Percentiles rank a stretch among this genome's conserved stretches.
These are phyloP conservation scores for Kokia cookei DNA, from an alignment of 441 rosid genomes.

Conservation along the genomic window DNA sequence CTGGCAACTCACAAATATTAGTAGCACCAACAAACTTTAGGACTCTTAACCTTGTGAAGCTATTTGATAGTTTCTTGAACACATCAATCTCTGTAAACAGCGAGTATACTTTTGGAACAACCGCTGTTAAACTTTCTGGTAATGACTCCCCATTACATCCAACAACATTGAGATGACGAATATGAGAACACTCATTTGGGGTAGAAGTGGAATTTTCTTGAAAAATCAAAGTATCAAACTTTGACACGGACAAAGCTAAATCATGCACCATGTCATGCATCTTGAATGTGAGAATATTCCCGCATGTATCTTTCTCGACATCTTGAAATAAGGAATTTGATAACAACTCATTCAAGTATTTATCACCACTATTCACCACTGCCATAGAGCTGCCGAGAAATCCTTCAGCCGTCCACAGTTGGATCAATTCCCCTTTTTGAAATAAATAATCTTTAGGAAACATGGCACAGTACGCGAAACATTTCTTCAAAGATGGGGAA, in stretches of 20 bases:
- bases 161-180: constrained; percentile 3
- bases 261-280: constrained; percentile 12
- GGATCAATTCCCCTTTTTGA: not conserved
- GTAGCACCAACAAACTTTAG: not conserved
- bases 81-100: not conserved
- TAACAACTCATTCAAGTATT: not conserved
- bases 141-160: too few species aligned
- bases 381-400: not conserved
- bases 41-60: constrained; percentile 13
- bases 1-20: not conserved
- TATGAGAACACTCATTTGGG: not conserved
- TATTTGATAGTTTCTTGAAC: not conserved
- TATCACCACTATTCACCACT: not conserved
- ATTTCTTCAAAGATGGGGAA: too few species aligned
- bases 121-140: too few species aligned
- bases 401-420: constrained; percentile 26
- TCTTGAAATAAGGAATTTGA: not conserved
- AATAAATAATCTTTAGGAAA: too few species aligned
- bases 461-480: too few species aligned
- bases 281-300: not conserved
- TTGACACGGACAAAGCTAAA: constrained; percentile 11
- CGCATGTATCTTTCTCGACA: not conserved
- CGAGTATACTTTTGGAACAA: too few species aligned
- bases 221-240: not conserved
- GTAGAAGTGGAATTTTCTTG: not conserved